Evolutionary conservation across 2,329 filamentous ascomycete species (phyloP).

Genomic region (Plenodomus lindquistii): DNA sequence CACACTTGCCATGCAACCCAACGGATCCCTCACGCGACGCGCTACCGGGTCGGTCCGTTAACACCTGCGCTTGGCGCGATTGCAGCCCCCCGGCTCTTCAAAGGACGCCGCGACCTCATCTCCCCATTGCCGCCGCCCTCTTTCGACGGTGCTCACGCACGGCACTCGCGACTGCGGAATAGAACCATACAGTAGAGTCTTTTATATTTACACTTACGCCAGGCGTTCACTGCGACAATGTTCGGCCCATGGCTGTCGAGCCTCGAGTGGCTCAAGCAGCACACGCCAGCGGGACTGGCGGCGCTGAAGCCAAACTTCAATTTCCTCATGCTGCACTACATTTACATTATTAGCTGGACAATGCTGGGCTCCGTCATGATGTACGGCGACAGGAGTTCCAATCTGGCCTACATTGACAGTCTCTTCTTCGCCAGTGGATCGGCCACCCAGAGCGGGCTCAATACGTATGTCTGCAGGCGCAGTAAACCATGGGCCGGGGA

Average conservation of each 20-base stretch:
- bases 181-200: neutral
- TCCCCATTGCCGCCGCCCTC: conserved; percentile 1
- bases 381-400: conserved; percentile 59
- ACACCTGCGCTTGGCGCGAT: conserved; percentile 8
- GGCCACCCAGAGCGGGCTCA: conserved; percentile 90
- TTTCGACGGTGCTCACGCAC: neutral
- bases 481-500: neutral
- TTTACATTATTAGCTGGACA: conserved; percentile 76
- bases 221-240: conserved; percentile 25
- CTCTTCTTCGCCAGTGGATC: conserved; percentile 85
- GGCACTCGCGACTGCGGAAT: neutral
- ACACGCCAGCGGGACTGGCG: conserved; percentile 24
- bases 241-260: conserved; percentile 36
- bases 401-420: conserved; percentile 79
- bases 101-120: conserved; percentile 2
- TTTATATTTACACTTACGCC: neutral
- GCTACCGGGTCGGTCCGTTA: conserved; percentile 30
- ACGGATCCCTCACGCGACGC: conserved; percentile 12
- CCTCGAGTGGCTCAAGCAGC: conserved; percentile 34
- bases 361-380: conserved; percentile 78
- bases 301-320: conserved; percentile 66
- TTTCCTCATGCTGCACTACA: conserved; percentile 82
- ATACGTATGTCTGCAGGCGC: conserved; percentile 58
- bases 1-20: conserved; percentile 9
- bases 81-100: neutral